These are phyloP conservation scores for Colletotrichum karsti DNA, from an alignment of 2,329 filamentous ascomycete genomes.

Conservation along the genomic window DNA sequence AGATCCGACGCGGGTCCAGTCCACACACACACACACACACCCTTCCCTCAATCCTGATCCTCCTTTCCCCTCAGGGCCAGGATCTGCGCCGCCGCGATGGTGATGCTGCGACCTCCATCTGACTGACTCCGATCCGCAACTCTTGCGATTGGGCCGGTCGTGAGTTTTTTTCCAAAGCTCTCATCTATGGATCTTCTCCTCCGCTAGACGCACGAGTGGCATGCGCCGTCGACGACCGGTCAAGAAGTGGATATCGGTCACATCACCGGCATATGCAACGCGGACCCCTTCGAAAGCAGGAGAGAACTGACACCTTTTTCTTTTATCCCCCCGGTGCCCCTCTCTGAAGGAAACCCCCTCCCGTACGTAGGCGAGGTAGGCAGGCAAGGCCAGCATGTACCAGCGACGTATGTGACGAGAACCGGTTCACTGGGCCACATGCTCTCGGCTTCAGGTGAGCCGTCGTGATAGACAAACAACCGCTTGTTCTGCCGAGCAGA, in stretches of 20 bases:
- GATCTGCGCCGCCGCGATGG: not conserved
- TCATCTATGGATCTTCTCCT: not conserved
- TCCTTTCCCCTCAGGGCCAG: not conserved
- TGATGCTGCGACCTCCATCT: not conserved
- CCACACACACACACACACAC: not conserved
- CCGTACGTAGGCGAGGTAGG: not conserved
- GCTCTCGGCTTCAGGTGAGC: not conserved
- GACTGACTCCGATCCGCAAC: not conserved
- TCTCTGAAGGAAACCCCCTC: not conserved
- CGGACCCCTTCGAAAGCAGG: not conserved
- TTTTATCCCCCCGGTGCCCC: not conserved
- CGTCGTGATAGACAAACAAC: not conserved
- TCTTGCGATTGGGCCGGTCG: slow-evolving; percentile 11
- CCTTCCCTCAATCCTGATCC: not conserved
- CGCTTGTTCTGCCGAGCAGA: not conserved
- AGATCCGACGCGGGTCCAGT: not conserved
- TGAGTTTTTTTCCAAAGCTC: not conserved
- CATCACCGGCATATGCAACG: slow-evolving; percentile 16
- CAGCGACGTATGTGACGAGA: slow-evolving; percentile 6
- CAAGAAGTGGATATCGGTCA: slow-evolving; percentile 22
- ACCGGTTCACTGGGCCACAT: slow-evolving; percentile 5
- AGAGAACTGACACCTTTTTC: not conserved
- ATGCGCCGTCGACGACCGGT: slow-evolving; percentile 9
- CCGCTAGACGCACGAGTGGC: not conserved
- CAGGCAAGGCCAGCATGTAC: not conserved